Conservation (phyloP, 345 rosid species). For the Raphanus sativus region DNA sequence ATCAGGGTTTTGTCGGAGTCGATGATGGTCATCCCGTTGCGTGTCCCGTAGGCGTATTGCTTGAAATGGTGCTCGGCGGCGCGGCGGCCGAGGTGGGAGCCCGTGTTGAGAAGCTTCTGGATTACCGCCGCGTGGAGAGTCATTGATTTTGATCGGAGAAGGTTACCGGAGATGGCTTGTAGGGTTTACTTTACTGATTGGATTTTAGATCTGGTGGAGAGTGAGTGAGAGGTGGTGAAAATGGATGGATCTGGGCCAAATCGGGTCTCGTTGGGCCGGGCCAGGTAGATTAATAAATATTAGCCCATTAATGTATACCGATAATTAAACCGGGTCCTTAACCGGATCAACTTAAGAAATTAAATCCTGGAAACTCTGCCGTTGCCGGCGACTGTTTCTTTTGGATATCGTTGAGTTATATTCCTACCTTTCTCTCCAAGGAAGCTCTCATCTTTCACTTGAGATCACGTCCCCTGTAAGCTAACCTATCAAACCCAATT, state of each 20-base stretch:
- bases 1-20: slow-evolving; percentile 89
- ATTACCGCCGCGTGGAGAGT: slow-evolving; percentile 82
- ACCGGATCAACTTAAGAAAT: neutral
- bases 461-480: slow-evolving; percentile 33
- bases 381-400: slow-evolving; percentile 42
- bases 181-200: slow-evolving; percentile 29
- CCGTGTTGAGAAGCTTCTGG: slow-evolving; percentile 83
- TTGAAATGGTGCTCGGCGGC: slow-evolving; percentile 81
- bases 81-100: slow-evolving; percentile 80
- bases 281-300: neutral
- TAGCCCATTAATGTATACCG: neutral
- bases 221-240: too few species aligned
- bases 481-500: slow-evolving; percentile 36
- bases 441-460: slow-evolving; percentile 27
- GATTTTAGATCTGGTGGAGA: slow-evolving; percentile 8
- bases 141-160: slow-evolving; percentile 40
- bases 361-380: neutral
- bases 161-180: slow-evolving; percentile 21
- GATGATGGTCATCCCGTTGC: slow-evolving; percentile 63
- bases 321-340: neutral
- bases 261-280: neutral
- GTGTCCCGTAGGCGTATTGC: slow-evolving; percentile 67
- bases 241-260: too few species aligned
- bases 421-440: slow-evolving; percentile 37
- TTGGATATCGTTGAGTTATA: slow-evolving; percentile 30